Evolutionary conservation across 768 basidiomycete species (phyloP), one percentile per base, ranked within the genome.

Genomic region (Trametes cinnabarina): DNA sequence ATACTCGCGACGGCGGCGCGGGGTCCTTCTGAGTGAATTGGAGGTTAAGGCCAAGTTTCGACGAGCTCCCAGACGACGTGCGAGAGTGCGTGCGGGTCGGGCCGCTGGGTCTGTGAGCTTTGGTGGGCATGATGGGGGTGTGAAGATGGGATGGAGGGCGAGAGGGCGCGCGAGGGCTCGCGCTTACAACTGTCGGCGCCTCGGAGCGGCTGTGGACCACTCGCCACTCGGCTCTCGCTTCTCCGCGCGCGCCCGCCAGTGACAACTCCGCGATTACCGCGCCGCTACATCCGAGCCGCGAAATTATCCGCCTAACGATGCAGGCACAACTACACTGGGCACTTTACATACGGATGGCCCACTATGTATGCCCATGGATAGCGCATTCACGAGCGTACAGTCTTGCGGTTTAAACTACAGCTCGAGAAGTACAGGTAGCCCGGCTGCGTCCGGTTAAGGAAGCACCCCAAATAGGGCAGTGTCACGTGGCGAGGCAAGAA

Each of bases 11-110:
- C 7, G 70, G 69, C 7, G 70, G 69, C 3, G 66, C 66, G 22
- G 73, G 65, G 25, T 88, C 87, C 63, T 85, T 87, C 74, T 86
- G 84, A 0, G 88, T 88, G 57, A 89, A 77, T 43, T 87, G 86
- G 14, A 89, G 77, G 66, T 82, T 87, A 49, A 81, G 65, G 17
- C 77, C 79, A 17, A 85, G 71, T 68, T 81, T 86, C 17, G 84
- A 81, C 34, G 80, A 77, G 22, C 76, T 73, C 4, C 71, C 68
- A 3, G 87, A 88, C 48, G 84, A 81, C 19, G 80, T 77, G 63
- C 86, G 82, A 23, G 87, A 84, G 66, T 88, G 86, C 3, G 83
- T 73, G 65, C 85, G 85, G 58, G 79, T 73, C 42, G 77, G 76
- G 52, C 81, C 69, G 76, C 69, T 46, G 74, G 72, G 39, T 75